A percentile compares a stretch with the other conserved stretches of the same genome.
Conservation (phyloP, 23 red algal genomes). For the Cyanidium caldarium region DNA sequence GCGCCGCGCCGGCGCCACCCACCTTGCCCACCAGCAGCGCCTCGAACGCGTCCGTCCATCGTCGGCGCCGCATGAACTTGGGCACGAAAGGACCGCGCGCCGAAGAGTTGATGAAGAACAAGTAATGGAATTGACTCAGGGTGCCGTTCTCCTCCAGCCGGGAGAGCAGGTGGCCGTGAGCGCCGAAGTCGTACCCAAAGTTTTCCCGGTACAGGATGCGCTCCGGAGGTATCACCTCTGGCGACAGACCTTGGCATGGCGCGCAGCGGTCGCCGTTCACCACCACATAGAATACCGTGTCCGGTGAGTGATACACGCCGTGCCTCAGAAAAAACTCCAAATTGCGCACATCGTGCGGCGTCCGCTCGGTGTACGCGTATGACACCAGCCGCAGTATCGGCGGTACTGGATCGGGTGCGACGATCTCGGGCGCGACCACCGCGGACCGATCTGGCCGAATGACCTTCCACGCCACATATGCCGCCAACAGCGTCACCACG, state of each 20-base stretch:
- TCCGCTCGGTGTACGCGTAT: neutral
- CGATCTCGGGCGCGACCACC: no score
- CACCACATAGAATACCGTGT: neutral
- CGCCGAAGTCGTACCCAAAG: neutral
- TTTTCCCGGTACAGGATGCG: neutral
- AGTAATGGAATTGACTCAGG: neutral
- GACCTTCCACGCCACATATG: no score
- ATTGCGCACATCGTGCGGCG: neutral
- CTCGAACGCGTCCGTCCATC: neutral
- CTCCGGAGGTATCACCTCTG: no score
- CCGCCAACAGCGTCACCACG: no score
- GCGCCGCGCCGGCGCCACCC: neutral
- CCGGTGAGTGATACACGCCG: neutral
- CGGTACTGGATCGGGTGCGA: no score
- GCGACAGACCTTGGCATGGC: no score
- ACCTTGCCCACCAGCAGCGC: neutral
- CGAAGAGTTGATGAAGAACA: neutral
- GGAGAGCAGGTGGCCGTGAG: neutral
- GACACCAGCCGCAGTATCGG: neutral
- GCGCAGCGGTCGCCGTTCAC: neutral
- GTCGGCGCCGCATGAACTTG: neutral
- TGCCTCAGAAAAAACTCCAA: neutral
- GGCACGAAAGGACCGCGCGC: slow-evolving; percentile 2
- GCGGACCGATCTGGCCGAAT: no score
- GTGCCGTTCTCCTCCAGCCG: neutral